Evolutionary conservation across 2,329 filamentous ascomycete species (phyloP).

Genomic region (Diplodia mutila): DNA sequence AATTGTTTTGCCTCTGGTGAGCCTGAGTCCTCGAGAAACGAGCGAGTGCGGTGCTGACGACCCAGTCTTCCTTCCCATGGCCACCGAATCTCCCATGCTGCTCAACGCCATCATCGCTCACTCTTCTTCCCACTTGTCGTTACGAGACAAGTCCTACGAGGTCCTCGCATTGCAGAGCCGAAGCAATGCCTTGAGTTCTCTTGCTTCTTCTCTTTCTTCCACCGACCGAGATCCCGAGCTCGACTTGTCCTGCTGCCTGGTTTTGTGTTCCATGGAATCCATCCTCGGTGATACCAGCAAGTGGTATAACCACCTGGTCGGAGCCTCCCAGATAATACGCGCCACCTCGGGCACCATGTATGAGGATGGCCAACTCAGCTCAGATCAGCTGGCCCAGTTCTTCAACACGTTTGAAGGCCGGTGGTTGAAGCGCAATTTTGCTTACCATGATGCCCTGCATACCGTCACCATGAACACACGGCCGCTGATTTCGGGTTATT

Average conservation of each 20-base stretch:
- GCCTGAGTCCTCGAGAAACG: not conserved
- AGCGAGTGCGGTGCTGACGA: not conserved
- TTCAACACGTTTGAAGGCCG: conserved; percentile 26
- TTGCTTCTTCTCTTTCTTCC: conserved; percentile 24
- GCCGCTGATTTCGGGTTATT: conserved; percentile 21
- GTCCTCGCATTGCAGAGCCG: conserved; percentile 26
- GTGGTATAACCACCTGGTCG: conserved; percentile 25
- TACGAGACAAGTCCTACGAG: conserved; percentile 26
- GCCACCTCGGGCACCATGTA: conserved; percentile 8
- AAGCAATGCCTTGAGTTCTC: conserved; percentile 22
- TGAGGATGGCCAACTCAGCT: not conserved
- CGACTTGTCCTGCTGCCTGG: conserved; percentile 23
- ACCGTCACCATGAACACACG: conserved; percentile 20
- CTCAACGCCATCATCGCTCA: conserved; percentile 26
- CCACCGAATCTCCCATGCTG: conserved; percentile 25
- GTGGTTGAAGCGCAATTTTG: conserved; percentile 25
- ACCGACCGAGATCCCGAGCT: conserved; percentile 21
- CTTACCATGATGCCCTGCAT: conserved; percentile 25
- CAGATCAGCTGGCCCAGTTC: conserved; percentile 9
- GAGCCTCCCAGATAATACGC: conserved; percentile 23
- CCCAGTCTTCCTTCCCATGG: conserved; percentile 26
- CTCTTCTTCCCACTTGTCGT: conserved; percentile 25
- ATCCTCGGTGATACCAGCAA: conserved; percentile 25
- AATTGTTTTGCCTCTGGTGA: conserved; percentile 26
- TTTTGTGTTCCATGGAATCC: conserved; percentile 26